Evolutionary conservation across 208 protist species (phyloP), one percentile per base, ranked within the genome.

Genomic region (Spongospora subterranea): DNA sequence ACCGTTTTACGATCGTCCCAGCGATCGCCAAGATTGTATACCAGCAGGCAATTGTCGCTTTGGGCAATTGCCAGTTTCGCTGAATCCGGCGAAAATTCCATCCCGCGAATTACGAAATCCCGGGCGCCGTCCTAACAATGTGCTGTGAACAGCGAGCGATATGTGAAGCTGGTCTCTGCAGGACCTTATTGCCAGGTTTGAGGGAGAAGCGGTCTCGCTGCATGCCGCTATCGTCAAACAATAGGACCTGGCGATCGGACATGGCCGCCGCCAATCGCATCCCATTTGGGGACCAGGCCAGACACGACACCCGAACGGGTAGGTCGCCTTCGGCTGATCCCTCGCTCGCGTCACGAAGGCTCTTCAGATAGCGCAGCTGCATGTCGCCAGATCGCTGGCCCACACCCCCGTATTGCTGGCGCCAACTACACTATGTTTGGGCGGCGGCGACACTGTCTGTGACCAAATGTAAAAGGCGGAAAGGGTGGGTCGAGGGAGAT

Each of bases 1-100:
- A 99, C 98, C 0, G 95, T 94, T 93, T 99, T 99, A 92, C 98
- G 98, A 60, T 98, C 97, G 45, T 96, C 97, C 98, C 98, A 99
- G 88, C 98, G 97, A 53, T 95, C 88, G 32, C 98, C 98, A 32
- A 99, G 94, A 40, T 97, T 97, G 95, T 99, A 99, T 50, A 99
- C 96, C 66, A 97, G 98, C 35, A 99, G 96, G 77, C 98, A 97
- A 91, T 97, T 97, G 94, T 99, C 98, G 0, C 95, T 97, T 94
- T 99, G 98, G 32, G 96, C 98, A 6, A 99, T 93, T 0, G 98
- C 98, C 35, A 99, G 95, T 89, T 96, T 95, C 20, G 95, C 93
- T 90, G 96, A 98, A 93, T 99, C 98, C 0, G 98, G 98, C 11
- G 97, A 98, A 91, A 98, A 99, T 38, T 95, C 95, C 91, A 99